Conservation (phyloP, 148 eudicot species). For the Rhododendron simsii region DNA sequence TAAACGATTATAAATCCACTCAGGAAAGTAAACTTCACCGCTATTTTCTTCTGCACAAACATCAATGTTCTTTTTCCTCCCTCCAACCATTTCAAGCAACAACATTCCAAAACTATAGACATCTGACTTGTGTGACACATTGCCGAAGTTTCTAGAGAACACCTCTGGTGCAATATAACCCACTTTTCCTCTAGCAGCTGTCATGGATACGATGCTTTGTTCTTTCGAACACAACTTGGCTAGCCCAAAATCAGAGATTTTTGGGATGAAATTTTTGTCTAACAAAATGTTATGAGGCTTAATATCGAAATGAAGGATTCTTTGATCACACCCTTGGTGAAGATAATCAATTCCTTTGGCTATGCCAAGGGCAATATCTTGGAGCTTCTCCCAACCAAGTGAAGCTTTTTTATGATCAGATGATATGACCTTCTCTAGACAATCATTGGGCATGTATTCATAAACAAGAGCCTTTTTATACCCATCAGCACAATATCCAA, state of each 20-base stretch:
- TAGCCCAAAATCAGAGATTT: slow-evolving; percentile 21
- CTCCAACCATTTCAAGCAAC: slow-evolving; percentile 5
- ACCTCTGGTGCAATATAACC: slow-evolving; percentile 9
- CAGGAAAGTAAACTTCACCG: not conserved
- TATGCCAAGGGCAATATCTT: slow-evolving; percentile 11
- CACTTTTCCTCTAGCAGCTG: slow-evolving; percentile 6
- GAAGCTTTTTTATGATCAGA: not conserved
- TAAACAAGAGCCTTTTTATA: slow-evolving; percentile 15
- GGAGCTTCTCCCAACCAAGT: not conserved
- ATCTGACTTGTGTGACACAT: not conserved
- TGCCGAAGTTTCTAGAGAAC: not conserved
- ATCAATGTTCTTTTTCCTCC: not conserved
- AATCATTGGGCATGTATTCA: slow-evolving; percentile 20
- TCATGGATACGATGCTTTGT: slow-evolving; percentile 4
- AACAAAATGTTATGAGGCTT: slow-evolving; percentile 21
- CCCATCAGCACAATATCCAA: slow-evolving; percentile 11
- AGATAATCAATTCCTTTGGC: slow-evolving; percentile 19
- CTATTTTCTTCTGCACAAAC: not conserved
- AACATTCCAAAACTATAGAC: slow-evolving; percentile 5
- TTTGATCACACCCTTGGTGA: slow-evolving; percentile 19
- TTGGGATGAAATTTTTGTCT: slow-evolving; percentile 16
- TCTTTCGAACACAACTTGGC: slow-evolving; percentile 11
- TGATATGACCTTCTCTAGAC: slow-evolving; percentile 15
- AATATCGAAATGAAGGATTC: slow-evolving; percentile 20
- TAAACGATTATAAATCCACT: slow-evolving; percentile 4